These are phyloP conservation scores for Graphilbum sp. DNA, from an alignment of 2,329 filamentous ascomycete species.

Conservation along the genomic window DNA sequence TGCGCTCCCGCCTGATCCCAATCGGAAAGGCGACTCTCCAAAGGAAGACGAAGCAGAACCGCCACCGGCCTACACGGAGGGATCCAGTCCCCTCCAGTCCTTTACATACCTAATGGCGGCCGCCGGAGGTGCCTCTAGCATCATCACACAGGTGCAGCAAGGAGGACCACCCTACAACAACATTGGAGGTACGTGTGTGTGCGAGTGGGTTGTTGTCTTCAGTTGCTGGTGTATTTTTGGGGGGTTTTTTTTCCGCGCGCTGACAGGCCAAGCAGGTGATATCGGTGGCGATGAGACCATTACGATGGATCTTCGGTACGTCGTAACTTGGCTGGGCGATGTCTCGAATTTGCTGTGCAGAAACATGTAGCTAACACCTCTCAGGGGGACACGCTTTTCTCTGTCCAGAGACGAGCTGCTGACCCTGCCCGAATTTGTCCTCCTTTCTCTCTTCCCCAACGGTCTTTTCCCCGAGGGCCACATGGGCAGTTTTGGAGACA, in stretches of 20 bases:
- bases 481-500: slow-evolving; percentile 82
- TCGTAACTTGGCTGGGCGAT: slow-evolving; percentile 1
- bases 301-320: slow-evolving; percentile 80
- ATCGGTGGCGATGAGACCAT: slow-evolving; percentile 86
- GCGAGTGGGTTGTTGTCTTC: no score
- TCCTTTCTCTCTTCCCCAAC: slow-evolving; percentile 95
- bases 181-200: slow-evolving; percentile 50
- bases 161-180: slow-evolving; percentile 78
- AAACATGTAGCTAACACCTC: slow-evolving; percentile 6
- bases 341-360: neutral
- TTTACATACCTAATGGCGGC: slow-evolving; percentile 98
- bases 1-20: slow-evolving; percentile 66
- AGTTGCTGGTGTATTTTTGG: no score
- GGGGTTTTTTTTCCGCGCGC: no score
- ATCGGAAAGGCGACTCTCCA: slow-evolving; percentile 45
- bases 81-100: slow-evolving; percentile 75
- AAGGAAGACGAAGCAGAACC: slow-evolving; percentile 80
- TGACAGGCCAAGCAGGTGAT: slow-evolving; percentile 29
- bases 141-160: slow-evolving; percentile 98
- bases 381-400: slow-evolving; percentile 79
- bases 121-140: slow-evolving; percentile 91
- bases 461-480: slow-evolving; percentile 95
- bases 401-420: slow-evolving; percentile 88
- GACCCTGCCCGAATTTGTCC: slow-evolving; percentile 90
- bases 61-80: slow-evolving; percentile 91